Evolutionary conservation across 768 basidiomycete genomes (phyloP).

Genomic region (Coprinopsis strossmayeri): DNA sequence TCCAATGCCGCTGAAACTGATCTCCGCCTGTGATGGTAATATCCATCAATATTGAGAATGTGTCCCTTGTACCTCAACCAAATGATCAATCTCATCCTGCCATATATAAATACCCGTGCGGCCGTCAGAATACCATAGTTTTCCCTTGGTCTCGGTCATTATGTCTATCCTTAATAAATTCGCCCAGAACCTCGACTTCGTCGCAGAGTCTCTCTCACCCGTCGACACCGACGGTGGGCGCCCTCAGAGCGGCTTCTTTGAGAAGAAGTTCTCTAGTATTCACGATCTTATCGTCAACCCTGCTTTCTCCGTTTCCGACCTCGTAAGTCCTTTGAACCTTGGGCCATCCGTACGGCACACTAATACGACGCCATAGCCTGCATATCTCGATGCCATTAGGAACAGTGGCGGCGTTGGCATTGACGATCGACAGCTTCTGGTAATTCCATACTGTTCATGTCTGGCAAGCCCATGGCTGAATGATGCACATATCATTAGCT

Average conservation of each 20-base stretch:
- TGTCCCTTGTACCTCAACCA: too few relatives aligned
- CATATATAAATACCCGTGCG: too few relatives aligned
- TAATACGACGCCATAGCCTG: conserved; percentile 29
- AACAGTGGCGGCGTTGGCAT: conserved; percentile 33
- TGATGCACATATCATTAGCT: conserved; percentile 34
- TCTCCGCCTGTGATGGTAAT: too few relatives aligned
- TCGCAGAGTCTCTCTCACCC: conserved; percentile 19
- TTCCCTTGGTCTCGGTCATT: conserved; percentile 14
- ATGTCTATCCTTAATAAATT: conserved; percentile 17
- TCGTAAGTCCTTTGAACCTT: conserved; percentile 19
- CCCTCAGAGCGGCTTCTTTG: conserved; percentile 16
- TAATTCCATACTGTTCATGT: conserved; percentile 21
- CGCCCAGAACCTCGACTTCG: conserved; percentile 20
- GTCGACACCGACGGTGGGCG: conserved; percentile 29
- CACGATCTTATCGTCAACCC: conserved; percentile 23
- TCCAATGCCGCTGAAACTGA: too few relatives aligned
- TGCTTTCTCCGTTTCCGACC: conserved; percentile 19
- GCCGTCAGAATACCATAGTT: conserved; percentile 6
- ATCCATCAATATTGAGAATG: too few relatives aligned
- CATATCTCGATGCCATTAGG: conserved; percentile 40
- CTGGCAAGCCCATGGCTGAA: not conserved
- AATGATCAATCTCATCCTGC: too few relatives aligned
- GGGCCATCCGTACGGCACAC: not conserved
- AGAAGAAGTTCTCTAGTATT: conserved; percentile 22
- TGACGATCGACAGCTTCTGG: conserved; percentile 59